Evolutionary conservation across 352 stramenopile genomes (phyloP).

Genomic region (Thalassiosira livingstoniorum): DNA sequence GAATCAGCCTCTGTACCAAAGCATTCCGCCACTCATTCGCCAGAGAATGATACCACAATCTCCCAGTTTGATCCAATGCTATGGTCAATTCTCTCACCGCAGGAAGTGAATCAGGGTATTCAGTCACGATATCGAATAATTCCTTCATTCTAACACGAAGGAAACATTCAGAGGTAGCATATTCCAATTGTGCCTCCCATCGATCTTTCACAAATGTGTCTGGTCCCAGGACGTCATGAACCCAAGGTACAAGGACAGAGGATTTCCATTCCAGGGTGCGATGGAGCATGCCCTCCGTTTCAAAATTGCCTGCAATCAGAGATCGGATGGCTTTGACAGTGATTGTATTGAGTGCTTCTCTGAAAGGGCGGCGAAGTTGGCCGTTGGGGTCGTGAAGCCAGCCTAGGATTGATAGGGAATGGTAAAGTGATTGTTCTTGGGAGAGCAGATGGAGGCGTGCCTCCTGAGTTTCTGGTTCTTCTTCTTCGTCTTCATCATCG

Average conservation of each 20-base stretch:
- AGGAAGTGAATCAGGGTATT: conserved; percentile 93
- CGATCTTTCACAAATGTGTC: conserved; percentile 16
- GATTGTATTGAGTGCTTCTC: conserved; percentile 57
- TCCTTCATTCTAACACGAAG: conserved; percentile 90
- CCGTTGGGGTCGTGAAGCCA: conserved; percentile 49
- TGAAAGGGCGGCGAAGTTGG: conserved; percentile 53
- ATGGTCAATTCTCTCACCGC: conserved; percentile 84
- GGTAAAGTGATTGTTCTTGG: conserved; percentile 41
- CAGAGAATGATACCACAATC: conserved; percentile 64
- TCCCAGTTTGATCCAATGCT: conserved; percentile 79
- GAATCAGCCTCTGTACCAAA: conserved; percentile 90
- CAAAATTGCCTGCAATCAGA: conserved; percentile 68
- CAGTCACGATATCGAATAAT: conserved; percentile 97
- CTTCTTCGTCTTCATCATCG: conserved; percentile 16
- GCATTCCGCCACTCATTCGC: conserved; percentile 86
- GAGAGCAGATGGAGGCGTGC: conserved; percentile 15
- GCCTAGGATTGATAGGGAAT: conserved; percentile 45
- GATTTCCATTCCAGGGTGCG: conserved; percentile 64
- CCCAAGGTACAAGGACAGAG: conserved; percentile 59
- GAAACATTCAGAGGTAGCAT: conserved; percentile 75
- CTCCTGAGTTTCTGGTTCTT: conserved; percentile 30
- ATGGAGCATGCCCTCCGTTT: conserved; percentile 59
- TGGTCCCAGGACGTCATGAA: conserved; percentile 50
- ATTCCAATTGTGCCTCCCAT: conserved; percentile 61
- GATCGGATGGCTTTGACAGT: conserved; percentile 46